Evolutionary conservation across 148 eudicot species (phyloP).

Genomic region (Suaeda aralocaspica): DNA sequence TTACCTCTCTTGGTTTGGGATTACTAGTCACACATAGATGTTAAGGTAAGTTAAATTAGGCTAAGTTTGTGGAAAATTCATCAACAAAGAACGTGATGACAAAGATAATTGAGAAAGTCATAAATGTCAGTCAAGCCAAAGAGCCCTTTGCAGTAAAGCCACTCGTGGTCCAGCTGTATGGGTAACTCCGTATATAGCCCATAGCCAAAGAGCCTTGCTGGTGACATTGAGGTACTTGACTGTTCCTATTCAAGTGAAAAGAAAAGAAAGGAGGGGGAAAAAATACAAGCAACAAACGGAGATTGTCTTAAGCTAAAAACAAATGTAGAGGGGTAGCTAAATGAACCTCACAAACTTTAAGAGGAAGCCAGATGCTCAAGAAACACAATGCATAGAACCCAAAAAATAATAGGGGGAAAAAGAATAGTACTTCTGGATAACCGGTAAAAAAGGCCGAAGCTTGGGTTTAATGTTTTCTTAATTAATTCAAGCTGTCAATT

Average conservation of each 20-base stretch:
- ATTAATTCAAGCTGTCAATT: neutral
- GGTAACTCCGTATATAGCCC: neutral
- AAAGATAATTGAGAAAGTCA: neutral
- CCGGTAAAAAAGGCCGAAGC: neutral
- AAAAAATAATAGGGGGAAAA: too few species aligned
- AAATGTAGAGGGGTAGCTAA: neutral
- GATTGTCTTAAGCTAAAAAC: neutral
- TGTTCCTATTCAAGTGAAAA: neutral
- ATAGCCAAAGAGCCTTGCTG: neutral
- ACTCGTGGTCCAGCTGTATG: neutral
- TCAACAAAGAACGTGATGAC: neutral
- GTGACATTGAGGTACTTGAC: neutral
- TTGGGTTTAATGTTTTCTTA: neutral
- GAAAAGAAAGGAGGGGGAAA: neutral
- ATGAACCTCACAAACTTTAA: too few species aligned
- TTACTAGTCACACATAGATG: neutral
- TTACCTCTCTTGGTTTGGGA: neutral
- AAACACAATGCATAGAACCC: too few species aligned
- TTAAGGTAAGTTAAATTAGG: too few species aligned
- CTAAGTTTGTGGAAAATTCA: constrained; percentile 7
- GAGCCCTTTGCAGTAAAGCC: neutral
- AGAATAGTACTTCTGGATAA: too few species aligned
- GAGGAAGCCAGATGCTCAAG: neutral
- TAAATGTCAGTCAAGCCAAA: neutral
- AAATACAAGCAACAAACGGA: neutral